These are phyloP conservation scores for Chytridium lagenaria DNA, from an alignment of 371 early-diverging fungal species.

Conservation along the genomic window DNA sequence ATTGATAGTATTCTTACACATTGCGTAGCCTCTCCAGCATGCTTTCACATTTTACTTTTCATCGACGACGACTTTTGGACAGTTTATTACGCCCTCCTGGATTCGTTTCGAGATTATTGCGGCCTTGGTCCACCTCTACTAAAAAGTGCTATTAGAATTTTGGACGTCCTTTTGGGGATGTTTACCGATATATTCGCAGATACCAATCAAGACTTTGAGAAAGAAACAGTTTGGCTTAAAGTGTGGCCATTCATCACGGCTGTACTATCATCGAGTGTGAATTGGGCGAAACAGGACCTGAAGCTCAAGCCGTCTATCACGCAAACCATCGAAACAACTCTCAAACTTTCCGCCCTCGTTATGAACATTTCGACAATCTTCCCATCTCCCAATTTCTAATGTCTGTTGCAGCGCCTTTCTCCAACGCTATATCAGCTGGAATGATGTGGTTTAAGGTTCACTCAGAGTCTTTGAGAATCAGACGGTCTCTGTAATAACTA, in stretches of 20 bases:
- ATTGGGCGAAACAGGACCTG: conserved; percentile 36
- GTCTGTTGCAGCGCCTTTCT: conserved; percentile 13
- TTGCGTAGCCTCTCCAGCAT: too few species aligned
- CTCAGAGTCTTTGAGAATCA: conserved; percentile 24
- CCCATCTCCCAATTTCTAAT: neutral
- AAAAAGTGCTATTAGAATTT: conserved; percentile 29
- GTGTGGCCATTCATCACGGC: conserved; percentile 33
- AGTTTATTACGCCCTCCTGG: conserved; percentile 18
- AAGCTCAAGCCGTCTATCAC: conserved; percentile 29
- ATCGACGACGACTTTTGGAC: conserved; percentile 16
- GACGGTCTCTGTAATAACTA: conserved; percentile 13
- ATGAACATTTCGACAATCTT: conserved; percentile 1
- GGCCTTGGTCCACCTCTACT: conserved; percentile 33
- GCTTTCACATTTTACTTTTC: neutral
- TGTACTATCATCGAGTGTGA: conserved; percentile 20
- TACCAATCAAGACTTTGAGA: conserved; percentile 14
- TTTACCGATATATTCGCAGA: neutral
- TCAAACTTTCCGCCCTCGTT: conserved; percentile 14
- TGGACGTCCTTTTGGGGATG: conserved; percentile 12
- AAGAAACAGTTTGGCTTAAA: conserved; percentile 33
- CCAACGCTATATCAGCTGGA: conserved; percentile 13
- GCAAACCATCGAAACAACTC: conserved; percentile 16
- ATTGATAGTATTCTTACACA: too few species aligned
- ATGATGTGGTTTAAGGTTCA: conserved; percentile 36
- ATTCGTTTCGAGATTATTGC: conserved; percentile 35